phyloP scores from a whole-genome alignment of 2,329 filamentous ascomycete genomes.

The Dactylellina drechsleri region DNA sequence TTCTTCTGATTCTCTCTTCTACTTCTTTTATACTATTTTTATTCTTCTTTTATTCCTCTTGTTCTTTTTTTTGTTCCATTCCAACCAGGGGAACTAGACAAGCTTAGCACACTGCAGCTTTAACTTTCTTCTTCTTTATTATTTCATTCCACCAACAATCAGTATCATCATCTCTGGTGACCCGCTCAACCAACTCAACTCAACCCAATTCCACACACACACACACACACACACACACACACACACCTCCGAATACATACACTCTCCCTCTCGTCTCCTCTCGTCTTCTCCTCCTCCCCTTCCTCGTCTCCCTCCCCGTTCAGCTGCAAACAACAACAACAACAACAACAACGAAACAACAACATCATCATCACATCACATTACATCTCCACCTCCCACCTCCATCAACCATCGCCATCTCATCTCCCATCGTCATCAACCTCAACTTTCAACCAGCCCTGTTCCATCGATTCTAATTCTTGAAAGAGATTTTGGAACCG shows the following conservation, averaged over 20 bases:
- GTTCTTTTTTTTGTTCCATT: background rate
- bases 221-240: constrained; percentile 4
- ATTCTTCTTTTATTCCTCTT: constrained; percentile 56
- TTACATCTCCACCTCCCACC: constrained; percentile 24
- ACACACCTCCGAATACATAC: background rate
- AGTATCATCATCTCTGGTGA: no score
- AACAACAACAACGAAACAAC: background rate
- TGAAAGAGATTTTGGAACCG: background rate
- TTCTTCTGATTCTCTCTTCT: constrained; percentile 4
- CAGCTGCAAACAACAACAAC: background rate
- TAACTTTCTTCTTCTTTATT: background rate
- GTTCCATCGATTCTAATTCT: background rate
- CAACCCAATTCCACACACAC: background rate
- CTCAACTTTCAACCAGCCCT: background rate
- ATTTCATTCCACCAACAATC: no score
- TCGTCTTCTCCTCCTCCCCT: constrained; percentile 58
- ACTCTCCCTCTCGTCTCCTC: constrained; percentile 56
- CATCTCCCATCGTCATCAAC: constrained; percentile 16
- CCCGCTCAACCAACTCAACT: background rate
- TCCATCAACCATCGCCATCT: background rate
- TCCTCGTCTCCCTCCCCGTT: constrained; percentile 35
- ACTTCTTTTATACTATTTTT: background rate
- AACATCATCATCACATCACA: background rate
- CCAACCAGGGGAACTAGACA: no score
- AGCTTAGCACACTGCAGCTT: no score